Base-by-base conservation (phyloP, 225 moss, liverwort and hornwort genomes). In the Sphagnum contortum region DNA sequence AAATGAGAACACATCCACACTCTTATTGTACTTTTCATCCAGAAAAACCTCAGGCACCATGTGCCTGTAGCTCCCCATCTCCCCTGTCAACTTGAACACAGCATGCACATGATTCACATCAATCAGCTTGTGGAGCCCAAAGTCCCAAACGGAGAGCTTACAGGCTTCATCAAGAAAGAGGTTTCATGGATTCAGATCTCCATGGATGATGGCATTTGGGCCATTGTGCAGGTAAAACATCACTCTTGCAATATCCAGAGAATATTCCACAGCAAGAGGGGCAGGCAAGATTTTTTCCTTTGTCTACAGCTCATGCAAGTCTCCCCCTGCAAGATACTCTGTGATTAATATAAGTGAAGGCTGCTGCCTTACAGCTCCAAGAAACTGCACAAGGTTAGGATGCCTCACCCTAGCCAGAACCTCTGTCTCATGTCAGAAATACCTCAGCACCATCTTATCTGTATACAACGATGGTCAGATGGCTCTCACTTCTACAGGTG, bases 41-140 rank as follows among this genome's bases (percentile, higher is more conserved):
- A 83, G 76, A 9, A 93, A 93, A 47, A 93, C 92, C 74, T 93
- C 92, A 0, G 92, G 92, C n/a, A 90, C 92, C 92, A 93, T 93
- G 76, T 93, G 90, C 6, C 92, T 83, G 70, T 93, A 93, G 75
- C 92, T 93, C 50, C 92, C 92, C 10, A 90, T 93, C 78, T 93
- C 90, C 48, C 92, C 92, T 9, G 92, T 93, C 92, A 93, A 88
- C 69, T 79, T 86, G 72, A 88, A 93, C 48, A 86, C 88, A 65
- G 90, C 92, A 60, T 79, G 80, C 75, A 90, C 64, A 49, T 66
- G 78, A 47, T 80, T 88, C 47, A 77, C 75, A 54, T 78, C 69
- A 44, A 93, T 81, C 11, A 93, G 83, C 82, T 93, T 93, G 80
- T 90, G 82, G 45, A 93, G 73, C 59, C 92, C 92, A 50, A 93